Evolutionary conservation across 2,329 filamentous ascomycete species (phyloP).

Genomic region (Claviceps cyperi): DNA sequence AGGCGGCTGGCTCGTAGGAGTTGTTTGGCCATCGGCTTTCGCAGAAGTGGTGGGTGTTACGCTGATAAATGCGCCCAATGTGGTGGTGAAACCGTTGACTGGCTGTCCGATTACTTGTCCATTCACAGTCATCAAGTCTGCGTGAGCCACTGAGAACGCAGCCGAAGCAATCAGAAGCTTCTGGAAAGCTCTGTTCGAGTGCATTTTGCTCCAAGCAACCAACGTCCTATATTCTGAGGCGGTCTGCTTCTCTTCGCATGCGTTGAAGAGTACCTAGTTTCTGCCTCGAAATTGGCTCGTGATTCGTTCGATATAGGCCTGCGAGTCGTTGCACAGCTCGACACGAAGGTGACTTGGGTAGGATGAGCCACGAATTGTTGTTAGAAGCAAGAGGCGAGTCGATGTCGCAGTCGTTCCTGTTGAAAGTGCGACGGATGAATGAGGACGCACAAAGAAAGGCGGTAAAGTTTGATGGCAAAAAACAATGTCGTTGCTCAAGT

Average conservation of each 20-base stretch:
- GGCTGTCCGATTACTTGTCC: slow-evolving; percentile 10
- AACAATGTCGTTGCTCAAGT: background rate
- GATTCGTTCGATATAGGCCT: background rate
- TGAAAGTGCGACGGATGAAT: background rate
- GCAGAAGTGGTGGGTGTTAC: background rate
- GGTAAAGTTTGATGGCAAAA: background rate
- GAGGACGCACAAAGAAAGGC: background rate
- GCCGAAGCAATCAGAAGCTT: slow-evolving; percentile 36
- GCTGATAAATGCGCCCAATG: background rate
- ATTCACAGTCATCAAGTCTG: slow-evolving; percentile 16
- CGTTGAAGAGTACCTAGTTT: background rate
- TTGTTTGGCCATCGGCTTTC: background rate
- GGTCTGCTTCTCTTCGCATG: background rate
- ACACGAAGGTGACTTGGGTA: background rate
- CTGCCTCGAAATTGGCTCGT: background rate
- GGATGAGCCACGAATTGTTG: background rate
- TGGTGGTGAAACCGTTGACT: slow-evolving; percentile 6
- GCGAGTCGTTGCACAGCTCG: background rate
- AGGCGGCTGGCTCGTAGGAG: background rate
- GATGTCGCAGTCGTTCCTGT: background rate
- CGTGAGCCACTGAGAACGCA: slow-evolving; percentile 31
- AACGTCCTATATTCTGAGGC: background rate
- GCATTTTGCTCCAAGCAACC: slow-evolving; percentile 24
- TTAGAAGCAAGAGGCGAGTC: background rate
- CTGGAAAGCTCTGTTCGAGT: slow-evolving; percentile 28